phyloP scores from a whole-genome alignment of 352 stramenopile species.

The Thraustotheca clavata region DNA sequence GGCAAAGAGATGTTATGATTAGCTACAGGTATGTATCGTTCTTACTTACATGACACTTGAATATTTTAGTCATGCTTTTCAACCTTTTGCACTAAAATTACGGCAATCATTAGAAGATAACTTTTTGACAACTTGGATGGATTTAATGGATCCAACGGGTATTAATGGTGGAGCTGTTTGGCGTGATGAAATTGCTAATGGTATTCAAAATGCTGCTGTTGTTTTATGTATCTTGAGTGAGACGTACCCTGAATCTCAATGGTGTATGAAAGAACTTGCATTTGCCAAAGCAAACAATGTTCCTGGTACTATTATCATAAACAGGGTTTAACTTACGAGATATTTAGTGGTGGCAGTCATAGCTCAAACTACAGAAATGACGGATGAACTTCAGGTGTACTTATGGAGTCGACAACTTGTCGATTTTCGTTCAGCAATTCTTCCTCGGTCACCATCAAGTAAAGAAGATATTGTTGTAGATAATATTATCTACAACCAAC shows the following conservation, averaged over 20 bases:
- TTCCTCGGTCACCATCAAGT: too few species aligned
- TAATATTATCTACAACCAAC: conserved; percentile 49
- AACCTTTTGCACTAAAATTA: conserved; percentile 56
- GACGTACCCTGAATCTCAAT: conserved; percentile 61
- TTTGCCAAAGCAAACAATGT: conserved; percentile 41
- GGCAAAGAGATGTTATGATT: conserved; percentile 82
- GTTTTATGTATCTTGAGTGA: conserved; percentile 68
- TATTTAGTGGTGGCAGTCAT: conserved; percentile 4
- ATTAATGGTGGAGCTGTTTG: conserved; percentile 74
- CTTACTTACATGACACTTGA: neutral
- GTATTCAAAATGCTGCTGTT: conserved; percentile 63
- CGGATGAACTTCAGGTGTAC: conserved; percentile 76
- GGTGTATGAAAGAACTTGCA: conserved; percentile 73
- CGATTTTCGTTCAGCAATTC: conserved; percentile 64
- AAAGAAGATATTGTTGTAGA: conserved; percentile 21
- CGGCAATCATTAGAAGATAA: conserved; percentile 57
- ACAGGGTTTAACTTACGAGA: neutral
- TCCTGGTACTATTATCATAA: neutral
- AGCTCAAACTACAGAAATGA: conserved; percentile 25
- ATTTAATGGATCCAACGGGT: conserved; percentile 70
- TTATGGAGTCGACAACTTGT: conserved; percentile 78
- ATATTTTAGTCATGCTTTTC: neutral
- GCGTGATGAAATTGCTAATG: conserved; percentile 71
- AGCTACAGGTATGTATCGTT: conserved; percentile 74
- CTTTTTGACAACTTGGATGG: conserved; percentile 69